A percentile compares a stretch with the other conserved stretches of the same genome.
Conservation (phyloP, 2,329 filamentous ascomycete genomes). For the Alternaria consortialis region DNA sequence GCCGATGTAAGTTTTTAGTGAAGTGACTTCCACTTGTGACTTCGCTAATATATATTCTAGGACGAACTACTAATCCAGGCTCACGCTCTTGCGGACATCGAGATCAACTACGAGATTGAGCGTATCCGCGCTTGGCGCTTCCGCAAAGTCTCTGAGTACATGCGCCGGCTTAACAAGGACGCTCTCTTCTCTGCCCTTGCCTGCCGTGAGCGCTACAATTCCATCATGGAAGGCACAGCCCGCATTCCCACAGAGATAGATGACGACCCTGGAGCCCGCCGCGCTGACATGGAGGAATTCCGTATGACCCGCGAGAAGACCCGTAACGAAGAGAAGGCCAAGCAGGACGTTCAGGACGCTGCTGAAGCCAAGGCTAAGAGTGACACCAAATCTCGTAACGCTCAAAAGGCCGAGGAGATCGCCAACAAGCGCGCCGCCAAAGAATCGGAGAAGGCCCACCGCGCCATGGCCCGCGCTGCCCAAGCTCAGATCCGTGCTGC, state of each 20-base stretch:
- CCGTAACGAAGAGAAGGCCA: constrained; percentile 32
- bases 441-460: constrained; percentile 29
- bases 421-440: constrained; percentile 27
- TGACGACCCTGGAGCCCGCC: constrained; percentile 51
- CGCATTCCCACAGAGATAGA: constrained; percentile 56
- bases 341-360: constrained; percentile 23
- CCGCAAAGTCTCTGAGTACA: constrained; percentile 54
- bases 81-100: constrained; percentile 53
- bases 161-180: constrained; percentile 51
- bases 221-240: constrained; percentile 55
- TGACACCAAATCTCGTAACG: constrained; percentile 25
- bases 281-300: constrained; percentile 37
- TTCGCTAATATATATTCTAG: constrained; percentile 37
- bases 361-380: constrained; percentile 29
- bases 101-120: constrained; percentile 53
- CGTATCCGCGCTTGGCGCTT: constrained; percentile 56
- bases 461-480: constrained; percentile 34
- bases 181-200: constrained; percentile 58
- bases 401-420: constrained; percentile 35
- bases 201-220: constrained; percentile 56
- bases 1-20: constrained; percentile 54
- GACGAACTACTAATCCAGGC: constrained; percentile 56
- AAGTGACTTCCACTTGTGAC: neutral
- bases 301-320: constrained; percentile 28
- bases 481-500: constrained; percentile 28